A percentile compares a stretch with the other conserved stretches of the same genome.
These are phyloP conservation scores for Aspergillus homomorphus DNA, from an alignment of 495 filamentous ascomycete species.

Conservation along the genomic window DNA sequence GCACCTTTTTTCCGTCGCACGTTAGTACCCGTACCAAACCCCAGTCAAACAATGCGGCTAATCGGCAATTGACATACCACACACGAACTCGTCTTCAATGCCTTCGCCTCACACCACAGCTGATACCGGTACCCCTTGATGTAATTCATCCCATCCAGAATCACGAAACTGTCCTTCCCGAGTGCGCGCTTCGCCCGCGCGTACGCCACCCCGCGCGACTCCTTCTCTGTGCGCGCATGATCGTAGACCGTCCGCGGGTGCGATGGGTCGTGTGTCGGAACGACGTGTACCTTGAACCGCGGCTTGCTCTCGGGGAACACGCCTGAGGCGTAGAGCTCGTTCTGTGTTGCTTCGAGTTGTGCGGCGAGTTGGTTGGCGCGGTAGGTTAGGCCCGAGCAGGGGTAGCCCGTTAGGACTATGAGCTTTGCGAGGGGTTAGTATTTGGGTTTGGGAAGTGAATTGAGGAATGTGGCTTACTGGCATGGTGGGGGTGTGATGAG, in stretches of 20 bases:
- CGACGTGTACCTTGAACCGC: constrained; percentile 52
- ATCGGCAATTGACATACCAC: constrained; percentile 56
- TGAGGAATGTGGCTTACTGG: constrained; percentile 3
- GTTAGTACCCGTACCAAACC: too few species aligned
- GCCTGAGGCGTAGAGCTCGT: constrained; percentile 53
- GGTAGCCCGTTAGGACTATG: constrained; percentile 88
- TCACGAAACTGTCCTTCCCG: constrained; percentile 74
- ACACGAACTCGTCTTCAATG: constrained; percentile 74
- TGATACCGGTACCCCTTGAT: constrained; percentile 98
- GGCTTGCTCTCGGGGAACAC: constrained; percentile 47
- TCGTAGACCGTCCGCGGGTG: constrained; percentile 48
- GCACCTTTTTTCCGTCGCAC: constrained; percentile 45
- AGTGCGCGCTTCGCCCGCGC: constrained; percentile 82
- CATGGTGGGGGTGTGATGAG: constrained; percentile 3
- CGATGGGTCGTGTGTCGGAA: constrained; percentile 53
- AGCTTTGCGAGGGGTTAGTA: constrained; percentile 52
- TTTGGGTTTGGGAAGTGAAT: neutral
- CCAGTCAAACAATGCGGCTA: too few species aligned
- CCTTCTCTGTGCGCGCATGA: constrained; percentile 75
- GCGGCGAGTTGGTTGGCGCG: constrained; percentile 74
- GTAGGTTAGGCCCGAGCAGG: constrained; percentile 87
- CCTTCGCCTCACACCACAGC: constrained; percentile 91
- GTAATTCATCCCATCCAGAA: constrained; percentile 90
- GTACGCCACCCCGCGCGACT: constrained; percentile 81
- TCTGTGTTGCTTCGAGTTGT: constrained; percentile 39